phyloP scores from a whole-genome alignment of 768 basidiomycete species.

The Mycena belliarum region DNA sequence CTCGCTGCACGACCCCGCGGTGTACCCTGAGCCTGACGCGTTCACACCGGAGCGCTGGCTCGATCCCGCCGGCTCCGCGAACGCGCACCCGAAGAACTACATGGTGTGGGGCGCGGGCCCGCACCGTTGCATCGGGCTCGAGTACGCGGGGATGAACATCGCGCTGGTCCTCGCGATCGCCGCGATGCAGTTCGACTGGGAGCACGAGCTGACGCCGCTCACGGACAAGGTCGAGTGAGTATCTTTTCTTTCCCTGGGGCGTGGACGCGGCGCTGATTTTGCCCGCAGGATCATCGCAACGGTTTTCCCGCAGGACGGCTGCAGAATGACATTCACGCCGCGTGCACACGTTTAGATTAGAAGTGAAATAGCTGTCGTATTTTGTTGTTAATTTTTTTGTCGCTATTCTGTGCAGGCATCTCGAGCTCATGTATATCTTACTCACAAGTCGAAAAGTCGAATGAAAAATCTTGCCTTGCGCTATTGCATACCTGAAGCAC shows the following conservation, averaged over 20 bases:
- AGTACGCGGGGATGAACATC: conserved; percentile 93
- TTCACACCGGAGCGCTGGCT: conserved; percentile 94
- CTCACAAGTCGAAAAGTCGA: too few relatives aligned
- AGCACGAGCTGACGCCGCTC: conserved; percentile 79
- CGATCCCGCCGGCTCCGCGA: conserved; percentile 75
- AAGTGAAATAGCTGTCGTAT: conserved; percentile 2
- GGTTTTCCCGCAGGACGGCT: conserved; percentile 93
- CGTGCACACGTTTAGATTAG: conserved; percentile 33
- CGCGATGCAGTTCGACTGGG: conserved; percentile 76
- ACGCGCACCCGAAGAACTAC: conserved; percentile 89
- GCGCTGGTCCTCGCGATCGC: conserved; percentile 85
- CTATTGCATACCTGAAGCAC: too few relatives aligned
- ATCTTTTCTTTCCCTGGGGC: not conserved
- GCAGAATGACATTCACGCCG: conserved; percentile 75
- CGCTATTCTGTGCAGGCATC: too few relatives aligned
- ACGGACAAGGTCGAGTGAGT: conserved; percentile 84
- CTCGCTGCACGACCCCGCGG: conserved; percentile 85
- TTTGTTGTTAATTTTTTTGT: not conserved
- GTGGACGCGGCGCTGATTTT: not conserved
- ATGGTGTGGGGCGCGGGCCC: conserved; percentile 94
- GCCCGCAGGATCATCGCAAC: conserved; percentile 84
- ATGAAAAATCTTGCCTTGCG: too few relatives aligned
- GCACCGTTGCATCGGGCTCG: conserved; percentile 88
- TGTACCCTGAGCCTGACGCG: conserved; percentile 84
- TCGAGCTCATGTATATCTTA: too few relatives aligned